phyloP scores from a whole-genome alignment of 148 eudicot genomes.

The Rheum nobile region DNA sequence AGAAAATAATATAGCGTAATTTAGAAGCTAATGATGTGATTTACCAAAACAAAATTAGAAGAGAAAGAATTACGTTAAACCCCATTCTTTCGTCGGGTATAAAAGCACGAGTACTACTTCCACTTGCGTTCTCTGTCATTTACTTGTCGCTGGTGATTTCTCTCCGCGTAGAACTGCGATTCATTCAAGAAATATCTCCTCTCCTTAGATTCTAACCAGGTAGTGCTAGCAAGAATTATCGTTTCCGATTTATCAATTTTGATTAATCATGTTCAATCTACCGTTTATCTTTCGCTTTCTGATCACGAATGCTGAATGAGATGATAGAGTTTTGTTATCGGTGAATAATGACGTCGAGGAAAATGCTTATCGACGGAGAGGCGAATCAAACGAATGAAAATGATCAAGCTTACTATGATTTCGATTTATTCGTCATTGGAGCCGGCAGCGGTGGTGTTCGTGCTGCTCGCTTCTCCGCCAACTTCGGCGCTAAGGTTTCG shows the following conservation, averaged over 20 bases:
- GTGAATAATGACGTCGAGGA: conserved; percentile 34
- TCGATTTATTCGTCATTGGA: conserved; percentile 92
- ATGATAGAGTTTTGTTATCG: neutral
- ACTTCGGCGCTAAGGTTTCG: conserved; percentile 77
- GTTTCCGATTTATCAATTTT: neutral
- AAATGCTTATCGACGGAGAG: conserved; percentile 76
- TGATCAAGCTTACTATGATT: conserved; percentile 34
- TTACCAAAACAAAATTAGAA: too few species aligned
- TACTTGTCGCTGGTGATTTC: conserved; percentile 12
- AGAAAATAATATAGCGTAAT: too few species aligned
- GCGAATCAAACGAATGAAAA: conserved; percentile 18
- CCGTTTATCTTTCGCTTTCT: neutral
- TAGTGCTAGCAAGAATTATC: neutral
- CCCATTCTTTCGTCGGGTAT: neutral
- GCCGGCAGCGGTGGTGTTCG: conserved; percentile 99
- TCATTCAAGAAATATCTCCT: conserved; percentile 14
- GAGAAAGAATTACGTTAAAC: neutral
- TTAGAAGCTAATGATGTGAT: too few species aligned
- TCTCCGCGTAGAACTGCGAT: conserved; percentile 34
- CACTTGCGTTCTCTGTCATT: neutral
- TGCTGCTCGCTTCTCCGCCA: conserved; percentile 80
- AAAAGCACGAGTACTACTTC: neutral
- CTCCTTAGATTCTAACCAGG: neutral
- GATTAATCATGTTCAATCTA: neutral
- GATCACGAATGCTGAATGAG: neutral